phyloP scores from a whole-genome alignment of 352 stramenopile genomes.

The Phytophthora tubulina region DNA sequence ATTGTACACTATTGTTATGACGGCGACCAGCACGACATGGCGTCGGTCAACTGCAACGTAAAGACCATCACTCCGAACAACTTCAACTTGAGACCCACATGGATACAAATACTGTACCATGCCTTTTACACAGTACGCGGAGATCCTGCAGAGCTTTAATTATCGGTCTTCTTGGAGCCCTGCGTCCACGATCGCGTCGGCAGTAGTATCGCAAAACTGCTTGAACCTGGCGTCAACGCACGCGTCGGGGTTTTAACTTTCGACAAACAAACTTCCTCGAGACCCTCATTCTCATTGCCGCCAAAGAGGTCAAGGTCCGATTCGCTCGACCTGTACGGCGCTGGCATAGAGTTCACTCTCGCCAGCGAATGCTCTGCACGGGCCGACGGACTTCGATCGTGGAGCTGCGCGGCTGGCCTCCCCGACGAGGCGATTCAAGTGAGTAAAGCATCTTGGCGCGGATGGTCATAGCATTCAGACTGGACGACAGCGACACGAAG shows the following conservation, averaged over 20 bases:
- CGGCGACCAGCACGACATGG: too few species aligned
- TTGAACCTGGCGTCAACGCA: background rate
- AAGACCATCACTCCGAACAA: slow-evolving; percentile 27
- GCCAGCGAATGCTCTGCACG: background rate
- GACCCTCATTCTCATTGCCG: slow-evolving; percentile 2
- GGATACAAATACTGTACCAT: slow-evolving; percentile 10
- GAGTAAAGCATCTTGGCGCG: slow-evolving; percentile 7
- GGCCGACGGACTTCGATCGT: slow-evolving; percentile 17
- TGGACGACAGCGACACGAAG: slow-evolving; percentile 25
- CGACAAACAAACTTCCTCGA: background rate
- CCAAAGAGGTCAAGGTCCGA: slow-evolving; percentile 27
- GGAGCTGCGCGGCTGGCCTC: slow-evolving; percentile 16
- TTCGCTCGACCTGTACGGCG: slow-evolving; percentile 18
- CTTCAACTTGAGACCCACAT: slow-evolving; percentile 30
- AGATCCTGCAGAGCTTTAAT: background rate
- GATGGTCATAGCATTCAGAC: slow-evolving; percentile 9
- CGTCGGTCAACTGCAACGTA: background rate
- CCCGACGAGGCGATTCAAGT: background rate
- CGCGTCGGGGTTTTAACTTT: slow-evolving; percentile 4
- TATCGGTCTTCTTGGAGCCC: slow-evolving; percentile 5
- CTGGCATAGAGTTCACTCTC: slow-evolving; percentile 28
- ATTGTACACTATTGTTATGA: too few species aligned
- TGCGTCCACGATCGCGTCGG: slow-evolving; percentile 10
- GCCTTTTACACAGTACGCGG: too few species aligned
- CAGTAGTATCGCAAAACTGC: background rate